Base-by-base conservation (phyloP, 768 basidiomycete species). In the Podaxis mareebaensis region DNA sequence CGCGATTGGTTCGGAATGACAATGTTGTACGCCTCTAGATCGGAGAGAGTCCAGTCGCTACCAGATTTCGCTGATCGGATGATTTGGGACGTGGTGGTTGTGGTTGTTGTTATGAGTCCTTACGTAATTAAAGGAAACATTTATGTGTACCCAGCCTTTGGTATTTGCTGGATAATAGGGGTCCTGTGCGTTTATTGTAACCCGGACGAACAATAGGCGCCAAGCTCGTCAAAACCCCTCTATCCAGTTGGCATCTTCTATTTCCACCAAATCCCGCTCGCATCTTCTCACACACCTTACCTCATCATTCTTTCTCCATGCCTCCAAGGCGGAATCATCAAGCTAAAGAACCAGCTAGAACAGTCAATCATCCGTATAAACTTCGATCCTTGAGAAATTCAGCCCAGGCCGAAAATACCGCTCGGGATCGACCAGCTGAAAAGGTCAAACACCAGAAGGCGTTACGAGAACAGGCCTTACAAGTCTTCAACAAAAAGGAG, bases 381-480 rank as follows among this genome's bases (percentile, higher is more conserved):
- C 60, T 61, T 53, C 51, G 60, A 44, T 44, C 60, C 30, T 20
- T 40, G 20, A 53, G 30, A 17, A 53, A 61, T 6, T 24, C 10
- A 8, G 12, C 51, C 22, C 22, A n/a, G 8, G 38, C 36, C 7
- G 40, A 42, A 40, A 28, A 22, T n/a, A 22, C 44, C 4, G 38
- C 60, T 20, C 51, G 22, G 28, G 60, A 61, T 33, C 51, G 28
- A 17, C 60, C 39, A 40, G 60, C 60, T 20, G 60, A 53, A 39
- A 61, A 53, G 22, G 10, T 53, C 52, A 61, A 61, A 22, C 40
- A 61, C 22, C 20, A 53, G 11, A 61, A 61, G 39, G 60, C 60
- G 15, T 61, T 36, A 53, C 60, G 52, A 53, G 60, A 61, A 44
- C 51, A 61, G 28, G 60, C 60, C 3, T 20, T 53, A 8, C 60